A percentile compares a stretch with the other conserved stretches of the same genome.
phyloP scores from a whole-genome alignment of 2,329 filamentous ascomycete species.

The Talaromyces sp. region DNA sequence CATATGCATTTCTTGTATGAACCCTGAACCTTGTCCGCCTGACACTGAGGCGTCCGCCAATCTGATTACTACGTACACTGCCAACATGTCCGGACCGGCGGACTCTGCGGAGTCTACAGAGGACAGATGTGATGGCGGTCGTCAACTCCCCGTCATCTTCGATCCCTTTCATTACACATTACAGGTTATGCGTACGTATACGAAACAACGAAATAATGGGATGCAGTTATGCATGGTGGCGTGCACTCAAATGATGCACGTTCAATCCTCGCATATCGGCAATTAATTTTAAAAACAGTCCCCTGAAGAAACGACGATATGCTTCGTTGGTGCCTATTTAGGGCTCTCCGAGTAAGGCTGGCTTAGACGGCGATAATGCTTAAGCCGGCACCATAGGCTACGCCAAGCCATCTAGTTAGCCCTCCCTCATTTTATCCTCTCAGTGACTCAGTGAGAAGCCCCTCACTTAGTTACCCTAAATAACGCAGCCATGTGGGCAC shows the following conservation, averaged over 20 bases:
- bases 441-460: background rate
- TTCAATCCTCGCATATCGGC: background rate
- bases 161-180: background rate
- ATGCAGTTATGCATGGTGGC: slow-evolving; percentile 5
- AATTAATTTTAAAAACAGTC: background rate
- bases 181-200: background rate
- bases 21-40: slow-evolving; percentile 11
- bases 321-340: background rate
- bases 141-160: background rate
- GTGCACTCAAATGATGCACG: background rate
- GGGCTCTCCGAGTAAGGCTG: background rate
- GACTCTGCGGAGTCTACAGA: background rate
- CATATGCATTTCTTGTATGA: slow-evolving; percentile 1
- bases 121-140: background rate
- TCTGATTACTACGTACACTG: background rate
- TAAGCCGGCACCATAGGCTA: background rate
- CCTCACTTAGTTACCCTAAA: background rate
- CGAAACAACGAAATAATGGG: background rate
- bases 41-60: slow-evolving; percentile 11
- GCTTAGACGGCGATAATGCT: background rate
- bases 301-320: background rate
- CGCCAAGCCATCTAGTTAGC: background rate
- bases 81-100: background rate
- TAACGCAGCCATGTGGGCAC: background rate
- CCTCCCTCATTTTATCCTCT: background rate